phyloP scores from a whole-genome alignment of 345 rosid genomes.

The Eucalyptus sp. region DNA sequence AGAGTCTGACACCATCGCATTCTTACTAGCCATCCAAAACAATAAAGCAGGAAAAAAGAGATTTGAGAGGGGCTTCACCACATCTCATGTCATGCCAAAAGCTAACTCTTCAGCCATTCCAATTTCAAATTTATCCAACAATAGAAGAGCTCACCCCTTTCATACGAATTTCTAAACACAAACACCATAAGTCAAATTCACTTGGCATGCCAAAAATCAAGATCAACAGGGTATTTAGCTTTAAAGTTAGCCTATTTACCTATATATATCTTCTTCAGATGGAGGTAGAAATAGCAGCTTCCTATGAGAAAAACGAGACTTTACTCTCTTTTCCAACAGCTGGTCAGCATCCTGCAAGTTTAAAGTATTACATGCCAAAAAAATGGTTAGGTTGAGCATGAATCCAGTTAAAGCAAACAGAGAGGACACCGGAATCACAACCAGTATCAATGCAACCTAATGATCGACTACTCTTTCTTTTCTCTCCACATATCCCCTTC shows the following conservation, averaged over 20 bases:
- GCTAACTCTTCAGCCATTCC: background rate
- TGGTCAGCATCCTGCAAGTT: conserved; percentile 86
- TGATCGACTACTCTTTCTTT: background rate
- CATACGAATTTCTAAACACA: background rate
- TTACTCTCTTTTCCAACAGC: conserved; percentile 90
- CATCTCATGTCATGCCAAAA: background rate
- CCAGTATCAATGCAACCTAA: background rate
- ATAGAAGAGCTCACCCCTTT: background rate
- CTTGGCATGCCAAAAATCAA: background rate
- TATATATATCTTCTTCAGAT: conserved; percentile 50
- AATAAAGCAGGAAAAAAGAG: background rate
- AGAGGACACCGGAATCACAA: background rate
- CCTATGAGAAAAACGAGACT: conserved; percentile 91
- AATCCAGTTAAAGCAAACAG: background rate
- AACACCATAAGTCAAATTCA: background rate
- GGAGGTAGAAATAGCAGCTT: conserved; percentile 79
- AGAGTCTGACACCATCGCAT: background rate
- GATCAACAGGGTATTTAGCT: background rate
- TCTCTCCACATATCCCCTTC: background rate
- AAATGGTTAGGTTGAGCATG: background rate
- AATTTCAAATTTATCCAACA: background rate
- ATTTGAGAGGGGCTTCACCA: background rate
- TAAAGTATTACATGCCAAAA: background rate
- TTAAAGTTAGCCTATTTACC: conserved; percentile 16
- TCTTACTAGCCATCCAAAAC: background rate